Conservation (phyloP, 805 yeast genomes). For the Candida ovalis region DNA sequence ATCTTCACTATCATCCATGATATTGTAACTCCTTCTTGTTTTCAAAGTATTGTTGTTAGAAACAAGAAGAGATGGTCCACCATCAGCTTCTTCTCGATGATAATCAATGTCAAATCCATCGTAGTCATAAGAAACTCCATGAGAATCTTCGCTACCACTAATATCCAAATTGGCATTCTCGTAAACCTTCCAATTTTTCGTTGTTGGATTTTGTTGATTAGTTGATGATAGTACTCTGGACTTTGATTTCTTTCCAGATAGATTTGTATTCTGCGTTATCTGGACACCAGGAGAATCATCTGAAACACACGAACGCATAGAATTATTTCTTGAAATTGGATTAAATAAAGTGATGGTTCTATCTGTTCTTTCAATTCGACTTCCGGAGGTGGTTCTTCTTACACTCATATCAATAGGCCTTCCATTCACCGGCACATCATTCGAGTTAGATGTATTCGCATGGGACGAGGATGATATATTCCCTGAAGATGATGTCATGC, state of each 20-base stretch:
- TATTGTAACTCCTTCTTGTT: background rate
- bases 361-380: slow-evolving; percentile 19
- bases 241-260: background rate
- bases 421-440: no score
- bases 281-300: background rate
- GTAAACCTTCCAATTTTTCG: slow-evolving; percentile 2
- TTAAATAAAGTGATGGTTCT: slow-evolving; percentile 31
- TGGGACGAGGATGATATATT: background rate
- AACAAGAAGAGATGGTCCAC: background rate
- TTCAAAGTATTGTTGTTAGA: background rate
- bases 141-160: slow-evolving; percentile 15
- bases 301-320: background rate
- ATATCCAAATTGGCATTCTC: slow-evolving; percentile 11
- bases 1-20: background rate
- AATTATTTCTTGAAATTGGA: slow-evolving; percentile 10
- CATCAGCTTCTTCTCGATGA: slow-evolving; percentile 5
- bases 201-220: background rate
- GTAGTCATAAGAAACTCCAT: background rate
- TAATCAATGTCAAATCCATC: slow-evolving; percentile 3
- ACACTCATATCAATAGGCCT: background rate
- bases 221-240: background rate
- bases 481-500: background rate
- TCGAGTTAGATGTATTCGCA: background rate
- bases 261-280: background rate
- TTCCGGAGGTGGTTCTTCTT: slow-evolving; percentile 5